These are phyloP conservation scores for Ascochyta clinopodiicola DNA, from an alignment of 2,329 filamentous ascomycete species.

Conservation along the genomic window DNA sequence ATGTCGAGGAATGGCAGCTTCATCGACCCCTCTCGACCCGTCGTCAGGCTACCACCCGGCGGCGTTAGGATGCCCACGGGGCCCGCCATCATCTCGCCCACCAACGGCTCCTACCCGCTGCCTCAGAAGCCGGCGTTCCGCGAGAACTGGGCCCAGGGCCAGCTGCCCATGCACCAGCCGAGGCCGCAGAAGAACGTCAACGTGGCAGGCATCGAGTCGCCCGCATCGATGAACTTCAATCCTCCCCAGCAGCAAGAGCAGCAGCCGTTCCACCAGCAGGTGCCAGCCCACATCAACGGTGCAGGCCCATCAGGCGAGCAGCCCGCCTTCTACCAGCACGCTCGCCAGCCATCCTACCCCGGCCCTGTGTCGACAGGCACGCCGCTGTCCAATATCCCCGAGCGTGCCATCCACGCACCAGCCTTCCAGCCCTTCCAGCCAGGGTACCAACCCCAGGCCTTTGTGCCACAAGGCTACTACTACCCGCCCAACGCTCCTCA, in stretches of 20 bases:
- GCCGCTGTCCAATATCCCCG: slow-evolving; percentile 88
- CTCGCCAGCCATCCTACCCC: slow-evolving; percentile 71
- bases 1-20: slow-evolving; percentile 70
- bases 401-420: slow-evolving; percentile 87
- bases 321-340: slow-evolving; percentile 64
- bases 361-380: slow-evolving; percentile 76
- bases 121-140: slow-evolving; percentile 63
- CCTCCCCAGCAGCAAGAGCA: slow-evolving; percentile 71
- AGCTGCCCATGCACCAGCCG: slow-evolving; percentile 87
- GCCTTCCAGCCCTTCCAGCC: slow-evolving; percentile 76
- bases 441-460: slow-evolving; percentile 58
- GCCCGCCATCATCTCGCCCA: slow-evolving; percentile 41
- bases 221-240: slow-evolving; percentile 66
- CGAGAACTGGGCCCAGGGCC: slow-evolving; percentile 63
- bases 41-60: slow-evolving; percentile 81
- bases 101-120: slow-evolving; percentile 53
- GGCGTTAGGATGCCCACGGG: slow-evolving; percentile 47
- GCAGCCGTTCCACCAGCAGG: slow-evolving; percentile 92
- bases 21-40: slow-evolving; percentile 68
- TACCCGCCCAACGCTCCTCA: slow-evolving; percentile 58
- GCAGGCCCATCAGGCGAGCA: slow-evolving; percentile 57
- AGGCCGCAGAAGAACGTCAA: slow-evolving; percentile 94
- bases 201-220: slow-evolving; percentile 89
- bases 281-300: slow-evolving; percentile 76
- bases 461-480: slow-evolving; percentile 63